Evolutionary conservation across 352 stramenopile species (phyloP).

Genomic region (Globisporangium cystogenes): DNA sequence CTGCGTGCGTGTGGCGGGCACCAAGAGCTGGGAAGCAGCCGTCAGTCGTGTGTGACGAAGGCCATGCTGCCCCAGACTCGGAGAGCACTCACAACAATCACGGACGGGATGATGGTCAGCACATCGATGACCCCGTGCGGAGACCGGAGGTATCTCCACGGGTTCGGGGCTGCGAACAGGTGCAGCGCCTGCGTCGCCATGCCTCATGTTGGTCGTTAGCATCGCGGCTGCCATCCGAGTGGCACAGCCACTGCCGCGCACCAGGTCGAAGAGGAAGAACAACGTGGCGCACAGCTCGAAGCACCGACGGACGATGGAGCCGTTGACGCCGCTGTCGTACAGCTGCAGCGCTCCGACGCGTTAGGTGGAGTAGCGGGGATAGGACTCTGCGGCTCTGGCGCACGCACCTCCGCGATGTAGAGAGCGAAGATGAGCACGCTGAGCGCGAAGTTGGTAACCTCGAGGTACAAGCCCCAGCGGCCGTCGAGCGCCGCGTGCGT

Average conservation of each 20-base stretch:
- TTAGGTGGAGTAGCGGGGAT: not conserved
- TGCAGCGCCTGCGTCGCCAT: constrained; percentile 26
- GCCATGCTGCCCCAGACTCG: too few relatives aligned
- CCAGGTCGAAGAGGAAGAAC: constrained; percentile 66
- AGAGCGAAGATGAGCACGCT: constrained; percentile 55
- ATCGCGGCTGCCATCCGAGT: not conserved
- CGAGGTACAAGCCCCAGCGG: constrained; percentile 34
- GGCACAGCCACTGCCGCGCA: constrained; percentile 1
- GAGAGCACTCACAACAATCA: constrained; percentile 38
- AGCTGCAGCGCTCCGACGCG: constrained; percentile 15
- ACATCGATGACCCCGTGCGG: constrained; percentile 56
- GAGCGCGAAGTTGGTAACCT: constrained; percentile 50
- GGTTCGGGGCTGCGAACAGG: constrained; percentile 34
- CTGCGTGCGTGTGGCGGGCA: constrained; percentile 33
- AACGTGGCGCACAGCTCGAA: constrained; percentile 41
- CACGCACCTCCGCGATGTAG: constrained; percentile 49
- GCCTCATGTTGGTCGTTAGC: not conserved
- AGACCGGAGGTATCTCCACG: constrained; percentile 42
- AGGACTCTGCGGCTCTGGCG: not conserved
- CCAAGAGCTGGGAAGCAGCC: constrained; percentile 29
- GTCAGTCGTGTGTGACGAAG: too few relatives aligned
- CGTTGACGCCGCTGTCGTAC: constrained; percentile 24
- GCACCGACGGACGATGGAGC: constrained; percentile 5
- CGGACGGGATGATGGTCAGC: constrained; percentile 59
- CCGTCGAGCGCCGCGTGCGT: constrained; percentile 26